phyloP scores from a whole-genome alignment of 139 green algal genomes.

The Tetraselmis striata region DNA sequence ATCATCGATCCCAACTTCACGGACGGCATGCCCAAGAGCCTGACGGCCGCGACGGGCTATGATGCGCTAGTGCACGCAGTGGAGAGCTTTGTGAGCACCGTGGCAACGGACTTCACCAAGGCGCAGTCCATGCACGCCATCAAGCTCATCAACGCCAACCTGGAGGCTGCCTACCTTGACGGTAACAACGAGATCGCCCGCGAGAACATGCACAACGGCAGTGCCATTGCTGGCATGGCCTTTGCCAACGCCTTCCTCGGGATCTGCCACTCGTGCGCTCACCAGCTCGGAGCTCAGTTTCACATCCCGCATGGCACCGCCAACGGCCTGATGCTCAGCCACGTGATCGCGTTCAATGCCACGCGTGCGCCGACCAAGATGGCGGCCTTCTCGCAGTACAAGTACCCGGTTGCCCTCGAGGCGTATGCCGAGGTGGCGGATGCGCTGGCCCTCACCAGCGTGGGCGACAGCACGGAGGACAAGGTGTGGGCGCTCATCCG shows the following conservation, averaged over 20 bases:
- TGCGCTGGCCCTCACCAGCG: conserved; percentile 30
- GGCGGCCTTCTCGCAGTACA: conserved; percentile 65
- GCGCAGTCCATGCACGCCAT: conserved; percentile 44
- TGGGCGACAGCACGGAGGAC: neutral
- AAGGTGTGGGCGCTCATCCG: conserved; percentile 39
- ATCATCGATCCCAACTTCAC: conserved; percentile 31
- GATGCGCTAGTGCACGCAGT: conserved; percentile 59
- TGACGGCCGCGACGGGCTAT: conserved; percentile 59
- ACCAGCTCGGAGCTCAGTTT: conserved; percentile 49
- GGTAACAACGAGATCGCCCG: conserved; percentile 24
- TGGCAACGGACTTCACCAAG: conserved; percentile 57
- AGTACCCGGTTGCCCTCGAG: conserved; percentile 27
- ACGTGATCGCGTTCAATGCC: conserved; percentile 66
- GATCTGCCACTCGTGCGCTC: conserved; percentile 63
- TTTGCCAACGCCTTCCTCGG: conserved; percentile 73
- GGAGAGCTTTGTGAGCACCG: conserved; percentile 59
- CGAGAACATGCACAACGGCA: conserved; percentile 61
- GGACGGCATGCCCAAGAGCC: conserved; percentile 40
- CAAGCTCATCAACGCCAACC: conserved; percentile 1
- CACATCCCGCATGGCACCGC: conserved; percentile 61
- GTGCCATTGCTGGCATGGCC: conserved; percentile 69
- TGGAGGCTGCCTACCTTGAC: conserved; percentile 7
- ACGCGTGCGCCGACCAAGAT: conserved; percentile 59
- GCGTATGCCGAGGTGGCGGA: conserved; percentile 51
- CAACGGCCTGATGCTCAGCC: conserved; percentile 57